A percentile compares a stretch with the other conserved stretches of the same genome.
Evolutionary conservation across 352 stramenopile species (phyloP).

Genomic region (Pythium apleroticum): DNA sequence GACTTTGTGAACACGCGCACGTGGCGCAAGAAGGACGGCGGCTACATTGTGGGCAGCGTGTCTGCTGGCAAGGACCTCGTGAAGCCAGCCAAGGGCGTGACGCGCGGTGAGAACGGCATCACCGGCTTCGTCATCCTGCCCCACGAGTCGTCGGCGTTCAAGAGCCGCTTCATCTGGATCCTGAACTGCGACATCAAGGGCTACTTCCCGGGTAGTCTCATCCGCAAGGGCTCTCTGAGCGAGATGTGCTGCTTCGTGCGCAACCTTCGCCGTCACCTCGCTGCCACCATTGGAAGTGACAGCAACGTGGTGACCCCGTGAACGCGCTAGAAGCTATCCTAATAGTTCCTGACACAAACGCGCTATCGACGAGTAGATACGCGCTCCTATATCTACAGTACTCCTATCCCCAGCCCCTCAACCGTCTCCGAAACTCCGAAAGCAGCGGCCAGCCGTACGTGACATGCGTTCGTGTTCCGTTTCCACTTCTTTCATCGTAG

Average conservation of each 20-base stretch:
- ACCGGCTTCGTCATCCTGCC: constrained; percentile 77
- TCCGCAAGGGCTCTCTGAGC: constrained; percentile 79
- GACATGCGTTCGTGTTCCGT: constrained; percentile 1
- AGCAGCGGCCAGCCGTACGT: constrained; percentile 10
- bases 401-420: not conserved
- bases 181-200: constrained; percentile 87
- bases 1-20: constrained; percentile 82
- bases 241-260: constrained; percentile 79
- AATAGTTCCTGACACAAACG: not conserved
- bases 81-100: constrained; percentile 67
- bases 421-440: not conserved
- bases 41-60: constrained; percentile 65
- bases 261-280: constrained; percentile 73
- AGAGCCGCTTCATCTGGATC: constrained; percentile 79
- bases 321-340: not conserved
- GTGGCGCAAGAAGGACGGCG: constrained; percentile 71
- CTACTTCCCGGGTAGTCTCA: constrained; percentile 76
- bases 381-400: constrained; percentile 4
- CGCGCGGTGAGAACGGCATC: constrained; percentile 73
- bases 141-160: constrained; percentile 71
- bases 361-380: constrained; percentile 21
- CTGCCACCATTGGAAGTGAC: constrained; percentile 45
- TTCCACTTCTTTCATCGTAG: constrained; percentile 7
- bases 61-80: constrained; percentile 72
- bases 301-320: constrained; percentile 20